A percentile compares a stretch with the other conserved stretches of the same genome.
Evolutionary conservation across 1,284 basidiomycete genomes (phyloP).

Genomic region (Thecaphora thlaspeos): DNA sequence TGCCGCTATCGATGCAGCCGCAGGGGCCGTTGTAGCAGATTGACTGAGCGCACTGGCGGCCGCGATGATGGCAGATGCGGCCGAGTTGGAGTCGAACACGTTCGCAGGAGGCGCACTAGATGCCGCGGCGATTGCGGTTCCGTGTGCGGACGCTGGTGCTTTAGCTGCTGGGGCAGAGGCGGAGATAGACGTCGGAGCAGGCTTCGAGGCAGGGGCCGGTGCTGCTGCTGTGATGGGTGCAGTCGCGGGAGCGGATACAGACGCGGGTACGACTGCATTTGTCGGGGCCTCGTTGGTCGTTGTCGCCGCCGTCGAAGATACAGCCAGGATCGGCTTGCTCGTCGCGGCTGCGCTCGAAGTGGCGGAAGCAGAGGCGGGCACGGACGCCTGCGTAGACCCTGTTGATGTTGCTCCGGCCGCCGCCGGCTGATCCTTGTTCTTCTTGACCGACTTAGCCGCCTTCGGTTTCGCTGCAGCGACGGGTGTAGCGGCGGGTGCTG

Average conservation of each 20-base stretch:
- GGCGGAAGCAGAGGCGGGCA: neutral
- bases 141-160: constrained; percentile 6
- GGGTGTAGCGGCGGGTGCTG: neutral
- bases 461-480: constrained; percentile 21
- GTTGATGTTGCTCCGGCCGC: no score
- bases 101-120: neutral
- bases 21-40: no score
- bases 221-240: neutral
- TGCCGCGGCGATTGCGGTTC: neutral
- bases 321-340: no score
- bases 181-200: no score
- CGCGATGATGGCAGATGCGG: constrained; percentile 28
- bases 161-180: neutral
- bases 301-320: no score
- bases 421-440: constrained; percentile 11
- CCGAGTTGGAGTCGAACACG: constrained; percentile 20
- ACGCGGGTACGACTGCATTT: no score
- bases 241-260: no score
- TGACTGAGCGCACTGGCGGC: constrained; percentile 26
- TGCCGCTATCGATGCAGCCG: no score
- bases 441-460: constrained; percentile 26
- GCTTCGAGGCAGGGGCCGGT: no score
- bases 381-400: constrained; percentile 4
- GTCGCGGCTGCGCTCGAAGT: no score
- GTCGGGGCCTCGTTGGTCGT: no score